Conservation (phyloP, 345 rosid genomes). For the Lepidium sativum region DNA sequence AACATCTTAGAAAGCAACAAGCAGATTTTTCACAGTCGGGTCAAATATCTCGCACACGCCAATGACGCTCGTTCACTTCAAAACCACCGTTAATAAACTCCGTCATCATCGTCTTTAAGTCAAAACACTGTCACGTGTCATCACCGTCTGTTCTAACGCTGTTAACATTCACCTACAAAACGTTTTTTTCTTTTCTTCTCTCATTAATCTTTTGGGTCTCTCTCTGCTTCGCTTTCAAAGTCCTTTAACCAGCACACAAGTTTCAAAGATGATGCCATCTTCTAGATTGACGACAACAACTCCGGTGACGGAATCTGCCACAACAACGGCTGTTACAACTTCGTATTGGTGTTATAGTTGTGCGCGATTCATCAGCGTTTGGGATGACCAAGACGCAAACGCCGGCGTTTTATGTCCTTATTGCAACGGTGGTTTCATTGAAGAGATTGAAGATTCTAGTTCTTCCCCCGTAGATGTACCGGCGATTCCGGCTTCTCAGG, state of each 20-base stretch:
- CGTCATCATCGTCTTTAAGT: slow-evolving; percentile 7
- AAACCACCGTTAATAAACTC: slow-evolving; percentile 14
- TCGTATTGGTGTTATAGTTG: slow-evolving; percentile 77
- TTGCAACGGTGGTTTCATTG: slow-evolving; percentile 60
- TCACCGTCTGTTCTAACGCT: slow-evolving; percentile 13
- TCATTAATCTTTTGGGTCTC: neutral
- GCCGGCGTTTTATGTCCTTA: slow-evolving; percentile 41
- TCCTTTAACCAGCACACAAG: slow-evolving; percentile 2
- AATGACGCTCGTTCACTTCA: slow-evolving; percentile 8
- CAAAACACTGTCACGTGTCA: slow-evolving; percentile 4
- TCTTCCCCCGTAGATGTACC: neutral
- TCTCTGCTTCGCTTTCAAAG: slow-evolving; percentile 1
- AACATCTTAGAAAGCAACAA: too few species aligned
- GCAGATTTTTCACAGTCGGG: slow-evolving; percentile 3
- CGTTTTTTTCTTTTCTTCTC: neutral
- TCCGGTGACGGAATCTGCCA: neutral
- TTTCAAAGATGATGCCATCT: slow-evolving; percentile 7
- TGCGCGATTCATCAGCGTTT: slow-evolving; percentile 40
- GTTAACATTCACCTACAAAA: slow-evolving; percentile 7
- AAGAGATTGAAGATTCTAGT: slow-evolving; percentile 33
- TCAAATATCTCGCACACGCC: slow-evolving; percentile 21
- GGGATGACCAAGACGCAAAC: slow-evolving; percentile 11
- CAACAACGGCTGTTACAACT: slow-evolving; percentile 10
- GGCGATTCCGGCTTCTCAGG: neutral
- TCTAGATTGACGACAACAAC: slow-evolving; percentile 10